phyloP scores from a whole-genome alignment of 1,139 yeast genomes.

The Lizanozyma gosingica region DNA sequence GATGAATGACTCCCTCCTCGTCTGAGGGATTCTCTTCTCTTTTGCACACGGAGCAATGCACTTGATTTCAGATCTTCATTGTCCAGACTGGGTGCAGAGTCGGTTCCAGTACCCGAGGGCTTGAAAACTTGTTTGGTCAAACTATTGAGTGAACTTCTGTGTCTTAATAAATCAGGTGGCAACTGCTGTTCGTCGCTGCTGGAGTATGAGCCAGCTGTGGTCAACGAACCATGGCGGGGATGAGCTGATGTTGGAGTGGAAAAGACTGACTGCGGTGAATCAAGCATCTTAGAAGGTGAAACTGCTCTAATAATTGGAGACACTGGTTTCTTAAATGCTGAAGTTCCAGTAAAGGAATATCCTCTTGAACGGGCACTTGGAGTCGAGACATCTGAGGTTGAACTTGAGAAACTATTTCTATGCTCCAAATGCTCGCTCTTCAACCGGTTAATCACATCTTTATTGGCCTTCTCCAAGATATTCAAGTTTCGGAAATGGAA shows the following conservation, averaged over 20 bases:
- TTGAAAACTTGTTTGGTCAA: constrained; percentile 18
- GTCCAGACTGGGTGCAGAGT: constrained; percentile 61
- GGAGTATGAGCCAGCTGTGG: constrained; percentile 4
- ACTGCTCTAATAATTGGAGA: constrained; percentile 14
- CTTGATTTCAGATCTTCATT: constrained; percentile 50
- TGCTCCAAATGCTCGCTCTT: constrained; percentile 73
- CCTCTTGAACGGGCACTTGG: constrained; percentile 31
- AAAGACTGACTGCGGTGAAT: background rate
- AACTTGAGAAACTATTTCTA: constrained; percentile 32
- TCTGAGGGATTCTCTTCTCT: constrained; percentile 35
- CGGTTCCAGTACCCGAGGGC: constrained; percentile 4
- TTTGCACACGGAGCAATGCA: constrained; percentile 48
- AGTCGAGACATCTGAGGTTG: constrained; percentile 32
- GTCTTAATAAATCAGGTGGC: constrained; percentile 1
- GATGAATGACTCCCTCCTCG: constrained; percentile 1
- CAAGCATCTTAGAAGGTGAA: constrained; percentile 12
- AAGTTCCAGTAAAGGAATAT: constrained; percentile 21
- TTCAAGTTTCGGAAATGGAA: constrained; percentile 85
- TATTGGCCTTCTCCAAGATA: constrained; percentile 87
- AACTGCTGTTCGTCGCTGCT: constrained; percentile 2
- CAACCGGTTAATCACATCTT: constrained; percentile 80
- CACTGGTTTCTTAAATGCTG: constrained; percentile 3
- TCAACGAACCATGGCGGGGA: constrained; percentile 1
- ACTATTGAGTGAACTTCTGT: constrained; percentile 7
- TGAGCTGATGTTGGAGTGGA: background rate